Base-by-base conservation (phyloP, 108 stramenopile species). In the Nitzschia putrida region DNA sequence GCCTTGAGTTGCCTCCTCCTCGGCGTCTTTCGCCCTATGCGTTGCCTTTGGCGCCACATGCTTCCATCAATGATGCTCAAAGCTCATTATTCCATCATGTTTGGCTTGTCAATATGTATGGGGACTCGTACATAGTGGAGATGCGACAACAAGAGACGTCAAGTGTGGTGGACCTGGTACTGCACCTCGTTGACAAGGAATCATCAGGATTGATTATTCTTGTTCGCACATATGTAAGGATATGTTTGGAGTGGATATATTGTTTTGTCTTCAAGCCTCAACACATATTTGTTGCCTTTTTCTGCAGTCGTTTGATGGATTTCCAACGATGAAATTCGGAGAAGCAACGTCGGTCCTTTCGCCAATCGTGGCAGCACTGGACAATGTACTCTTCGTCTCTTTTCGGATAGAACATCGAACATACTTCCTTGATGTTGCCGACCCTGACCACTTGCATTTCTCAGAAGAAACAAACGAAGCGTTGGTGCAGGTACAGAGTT, bases 1-100 rank as follows among this genome's bases (percentile, higher is more conserved):
- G 58, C 38, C 58, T 59, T 4, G 58, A 59, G 39, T n/a, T 59
- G n/a, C 58, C 58, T n/a, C 58, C 58, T 2, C 58, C 58, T 18
- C 58, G 58, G 38, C 29, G 39, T 5, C 58, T 59, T n/a, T 37
- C 58, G n/a, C 58, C 29, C 37, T 59, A 59, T 20, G 58, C 58
- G 6, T 23, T 39, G 2, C 29, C 29, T 34, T 34, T 34, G 29
- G 29, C 29, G 29, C 29, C 29, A 34, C 29, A 34, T 3, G 4
- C 29, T 1, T 34, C 4, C 4, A 4, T 3, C 29, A 34, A 34
- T 34, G 29, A 34, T 34, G 29, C 29, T 34, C 3, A 4, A 4
- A 34, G 29, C 1, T 59, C 58, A 59, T 59, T 40, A 5, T 37
- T 59, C 34, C 58, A 59, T 3, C 34, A 37, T 2, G 3, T 59